A percentile compares a stretch with the other conserved stretches of the same genome.
phyloP scores from a whole-genome alignment of 2,329 filamentous ascomycete species.

The Mollisiaceae sp. region DNA sequence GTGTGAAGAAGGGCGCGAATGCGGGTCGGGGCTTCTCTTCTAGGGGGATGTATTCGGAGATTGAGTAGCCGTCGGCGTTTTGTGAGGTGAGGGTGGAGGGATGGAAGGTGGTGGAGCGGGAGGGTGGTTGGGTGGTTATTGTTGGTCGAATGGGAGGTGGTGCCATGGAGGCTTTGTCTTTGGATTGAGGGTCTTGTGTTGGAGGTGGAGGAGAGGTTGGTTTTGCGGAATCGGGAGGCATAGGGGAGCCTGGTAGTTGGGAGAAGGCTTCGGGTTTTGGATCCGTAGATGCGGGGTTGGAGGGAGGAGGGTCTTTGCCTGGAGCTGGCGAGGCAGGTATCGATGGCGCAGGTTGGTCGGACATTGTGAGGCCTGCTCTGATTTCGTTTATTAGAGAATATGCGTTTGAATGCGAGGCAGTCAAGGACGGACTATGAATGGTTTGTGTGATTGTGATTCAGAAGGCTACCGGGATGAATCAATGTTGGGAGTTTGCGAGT shows the following conservation, averaged over 20 bases:
- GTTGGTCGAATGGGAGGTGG: slow-evolving; percentile 11
- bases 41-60: not conserved
- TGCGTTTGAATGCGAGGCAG: not conserved
- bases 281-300: not conserved
- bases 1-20: slow-evolving; percentile 84
- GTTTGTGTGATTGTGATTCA: not conserved
- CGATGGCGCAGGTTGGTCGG: slow-evolving; percentile 14
- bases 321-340: slow-evolving; percentile 29
- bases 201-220: not conserved
- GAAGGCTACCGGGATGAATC: not conserved
- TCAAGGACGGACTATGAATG: not conserved
- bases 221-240: too few relatives aligned
- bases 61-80: not conserved
- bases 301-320: slow-evolving; percentile 30
- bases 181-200: not conserved
- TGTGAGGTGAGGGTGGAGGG: not conserved
- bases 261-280: not conserved
- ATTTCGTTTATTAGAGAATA: not conserved
- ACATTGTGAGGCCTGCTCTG: not conserved
- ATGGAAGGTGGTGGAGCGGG: not conserved
- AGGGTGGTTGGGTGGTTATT: slow-evolving; percentile 14
- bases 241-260: not conserved
- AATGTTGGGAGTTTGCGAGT: not conserved
- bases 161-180: slow-evolving; percentile 12
- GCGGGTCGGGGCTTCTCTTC: slow-evolving; percentile 27